Percentiles rank a stretch among this genome's conserved stretches.
phyloP scores from a whole-genome alignment of 2,329 filamentous ascomycete genomes.

The Thermoascus crustaceus region DNA sequence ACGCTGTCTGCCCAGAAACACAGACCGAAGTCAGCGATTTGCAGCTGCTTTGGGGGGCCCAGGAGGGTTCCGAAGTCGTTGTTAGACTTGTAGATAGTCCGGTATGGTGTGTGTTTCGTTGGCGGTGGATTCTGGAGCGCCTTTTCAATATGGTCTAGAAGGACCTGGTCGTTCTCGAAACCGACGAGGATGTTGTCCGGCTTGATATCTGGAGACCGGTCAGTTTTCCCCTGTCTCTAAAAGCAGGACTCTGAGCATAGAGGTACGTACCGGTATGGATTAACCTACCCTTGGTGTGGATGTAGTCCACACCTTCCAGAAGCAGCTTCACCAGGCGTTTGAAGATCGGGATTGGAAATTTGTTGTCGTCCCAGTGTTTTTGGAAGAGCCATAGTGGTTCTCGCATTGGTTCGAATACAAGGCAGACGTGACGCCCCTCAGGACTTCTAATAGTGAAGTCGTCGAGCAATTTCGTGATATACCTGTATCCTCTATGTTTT shows the following conservation, averaged over 20 bases:
- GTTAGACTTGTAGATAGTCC: neutral
- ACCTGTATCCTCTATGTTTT: neutral
- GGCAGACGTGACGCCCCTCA: neutral
- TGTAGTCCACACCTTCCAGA: neutral
- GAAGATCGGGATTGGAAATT: neutral
- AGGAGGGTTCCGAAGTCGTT: neutral
- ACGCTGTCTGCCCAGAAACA: neutral
- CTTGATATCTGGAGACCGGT: slow-evolving; percentile 22
- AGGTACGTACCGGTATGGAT: neutral
- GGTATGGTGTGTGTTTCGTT: too few species aligned
- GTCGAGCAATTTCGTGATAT: neutral
- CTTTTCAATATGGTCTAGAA: too few species aligned
- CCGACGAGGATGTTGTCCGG: slow-evolving; percentile 28
- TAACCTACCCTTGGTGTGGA: neutral
- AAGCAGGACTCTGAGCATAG: neutral
- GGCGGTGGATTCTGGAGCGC: too few species aligned
- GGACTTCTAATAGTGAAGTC: neutral
- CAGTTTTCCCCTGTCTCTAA: neutral
- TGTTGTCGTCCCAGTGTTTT: neutral
- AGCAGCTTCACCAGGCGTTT: neutral
- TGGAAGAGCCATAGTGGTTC: neutral
- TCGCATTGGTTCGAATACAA: neutral
- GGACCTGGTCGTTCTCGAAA: slow-evolving; percentile 12
- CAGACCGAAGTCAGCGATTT: neutral
- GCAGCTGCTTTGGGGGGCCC: neutral